Evolutionary conservation across 139 green algal genomes (phyloP).

Genomic region (Picochlorum sp.): DNA sequence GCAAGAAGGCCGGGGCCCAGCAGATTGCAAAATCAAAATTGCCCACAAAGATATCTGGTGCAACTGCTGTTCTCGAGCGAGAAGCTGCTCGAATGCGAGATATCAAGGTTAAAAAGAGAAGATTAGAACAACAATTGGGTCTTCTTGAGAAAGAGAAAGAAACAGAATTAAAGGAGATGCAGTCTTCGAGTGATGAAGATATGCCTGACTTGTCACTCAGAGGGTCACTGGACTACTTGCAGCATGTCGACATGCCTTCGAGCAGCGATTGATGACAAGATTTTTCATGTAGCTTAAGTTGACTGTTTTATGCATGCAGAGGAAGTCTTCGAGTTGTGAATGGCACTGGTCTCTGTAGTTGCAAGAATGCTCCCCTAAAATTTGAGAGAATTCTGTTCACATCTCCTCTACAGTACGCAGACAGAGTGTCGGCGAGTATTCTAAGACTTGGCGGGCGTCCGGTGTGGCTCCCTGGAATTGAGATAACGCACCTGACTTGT

Average conservation of each 20-base stretch:
- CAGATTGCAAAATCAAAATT: background rate
- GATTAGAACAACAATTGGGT: background rate
- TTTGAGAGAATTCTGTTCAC: slow-evolving; percentile 41
- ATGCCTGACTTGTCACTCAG: background rate
- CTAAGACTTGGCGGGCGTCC: slow-evolving; percentile 41
- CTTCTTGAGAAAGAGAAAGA: background rate
- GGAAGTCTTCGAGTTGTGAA: background rate
- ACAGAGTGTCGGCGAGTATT: slow-evolving; percentile 41
- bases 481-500: slow-evolving; percentile 29
- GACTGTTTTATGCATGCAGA: background rate
- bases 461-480: slow-evolving; percentile 49
- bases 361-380: slow-evolving; percentile 18
- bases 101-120: background rate
- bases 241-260: background rate
- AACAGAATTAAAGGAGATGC: background rate
- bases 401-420: slow-evolving; percentile 55
- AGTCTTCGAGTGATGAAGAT: slow-evolving; percentile 3
- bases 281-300: background rate
- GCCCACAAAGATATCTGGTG: background rate
- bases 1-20: background rate
- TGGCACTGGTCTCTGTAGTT: background rate
- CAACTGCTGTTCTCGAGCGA: background rate
- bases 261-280: background rate
- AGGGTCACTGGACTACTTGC: background rate
- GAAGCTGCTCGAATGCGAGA: background rate